phyloP scores from a whole-genome alignment of 257 asterid genomes.

The Capsicum baccatum region DNA sequence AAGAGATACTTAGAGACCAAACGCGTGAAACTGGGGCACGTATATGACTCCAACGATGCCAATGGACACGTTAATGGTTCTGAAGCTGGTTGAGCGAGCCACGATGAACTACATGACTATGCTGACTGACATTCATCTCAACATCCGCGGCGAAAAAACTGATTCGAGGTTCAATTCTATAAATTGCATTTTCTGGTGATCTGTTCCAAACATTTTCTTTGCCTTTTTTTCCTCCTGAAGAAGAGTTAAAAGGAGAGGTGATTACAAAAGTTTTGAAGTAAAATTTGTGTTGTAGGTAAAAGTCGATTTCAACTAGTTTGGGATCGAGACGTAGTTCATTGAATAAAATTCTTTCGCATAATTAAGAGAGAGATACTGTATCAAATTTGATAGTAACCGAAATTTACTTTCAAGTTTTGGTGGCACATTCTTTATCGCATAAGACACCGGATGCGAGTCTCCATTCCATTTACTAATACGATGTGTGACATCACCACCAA shows the following conservation, averaged over 20 bases:
- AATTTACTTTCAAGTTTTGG: background rate
- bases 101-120: background rate
- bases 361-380: background rate
- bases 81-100: background rate
- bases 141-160: background rate
- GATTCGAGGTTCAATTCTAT: background rate
- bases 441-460: background rate
- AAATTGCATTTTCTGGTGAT: background rate
- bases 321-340: background rate
- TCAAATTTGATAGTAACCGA: background rate
- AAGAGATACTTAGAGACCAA: conserved; percentile 86
- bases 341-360: background rate
- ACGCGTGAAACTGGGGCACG: conserved; percentile 87
- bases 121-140: background rate
- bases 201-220: background rate
- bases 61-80: conserved; percentile 43
- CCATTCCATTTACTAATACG: no score
- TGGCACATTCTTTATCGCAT: background rate
- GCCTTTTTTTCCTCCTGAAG: background rate
- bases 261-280: background rate
- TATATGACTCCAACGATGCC: conserved; percentile 60
- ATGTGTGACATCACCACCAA: no score
- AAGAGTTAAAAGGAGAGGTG: background rate
- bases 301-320: background rate
- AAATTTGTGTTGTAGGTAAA: background rate